Evolutionary conservation across 371 early-diverging fungal species (phyloP), one percentile per base, ranked within the genome.

Genomic region (Mucor plumbeus): DNA sequence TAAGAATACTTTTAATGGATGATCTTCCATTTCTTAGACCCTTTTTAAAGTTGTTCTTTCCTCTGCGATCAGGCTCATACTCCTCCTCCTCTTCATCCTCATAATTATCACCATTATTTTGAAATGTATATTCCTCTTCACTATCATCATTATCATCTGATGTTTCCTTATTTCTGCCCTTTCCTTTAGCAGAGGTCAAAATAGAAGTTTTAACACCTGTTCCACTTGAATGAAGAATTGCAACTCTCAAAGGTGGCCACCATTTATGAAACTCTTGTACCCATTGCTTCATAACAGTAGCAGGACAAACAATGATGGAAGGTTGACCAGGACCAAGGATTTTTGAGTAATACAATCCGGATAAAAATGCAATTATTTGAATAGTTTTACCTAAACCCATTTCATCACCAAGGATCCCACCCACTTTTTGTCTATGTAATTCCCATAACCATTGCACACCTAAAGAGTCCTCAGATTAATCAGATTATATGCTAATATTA

Each of bases 301-400:
- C 96, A 14, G 99, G 99, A 61, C 96, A 96, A 1, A 99, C 90
- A 40, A 99, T 78, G 11, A 98, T 73, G 5, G 87, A 75, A 0
- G 94, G 91, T 50, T 78, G 76, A 15, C 78, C 81, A 26, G 83
- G 83, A 9, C 78, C 79, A 7, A 84, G 65, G 6, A 80, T 66
- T 41, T 74, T 71, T 0, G 91, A 92, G 65, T 85, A 92, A 57
- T 76, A 81, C 54, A 91, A 87, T 43, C 85, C 88, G 4, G 92
- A 82, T 21, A 99, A 72, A 69, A 95, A 96, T 4, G 95, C 79
- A 44, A 95, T 90, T 4, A 94, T 86, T 74, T 99, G 99, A 21
- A 99, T 88, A 0, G 99, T 99, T 73, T 99, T 99, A 10, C 99
- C 99, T 1, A 99, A 75, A 0, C 99, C 99, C 97, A 99, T 98